A percentile compares a stretch with the other conserved stretches of the same genome.
These are phyloP conservation scores for Aureobasidium sp. DNA, from an alignment of 2,329 filamentous ascomycete genomes.

Conservation along the genomic window DNA sequence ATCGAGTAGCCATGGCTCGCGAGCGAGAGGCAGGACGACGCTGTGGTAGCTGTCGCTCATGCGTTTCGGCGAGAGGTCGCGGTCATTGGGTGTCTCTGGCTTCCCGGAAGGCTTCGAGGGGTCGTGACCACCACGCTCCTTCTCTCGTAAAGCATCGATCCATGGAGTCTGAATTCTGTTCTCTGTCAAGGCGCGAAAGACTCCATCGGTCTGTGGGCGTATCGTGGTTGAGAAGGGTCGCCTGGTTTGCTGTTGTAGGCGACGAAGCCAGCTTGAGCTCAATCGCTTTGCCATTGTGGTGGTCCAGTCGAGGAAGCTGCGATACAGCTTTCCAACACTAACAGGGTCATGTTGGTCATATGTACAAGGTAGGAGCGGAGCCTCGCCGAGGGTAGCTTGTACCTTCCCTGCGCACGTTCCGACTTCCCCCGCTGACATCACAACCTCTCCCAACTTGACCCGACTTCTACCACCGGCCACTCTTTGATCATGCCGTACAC, in stretches of 20 bases:
- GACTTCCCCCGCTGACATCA: conserved; percentile 12
- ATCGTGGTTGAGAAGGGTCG: not conserved
- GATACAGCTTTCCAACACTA: not conserved
- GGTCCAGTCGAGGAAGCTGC: not conserved
- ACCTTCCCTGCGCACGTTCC: not conserved
- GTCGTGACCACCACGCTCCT: conserved; percentile 33
- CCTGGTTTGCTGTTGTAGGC: not conserved
- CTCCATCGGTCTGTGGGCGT: conserved; percentile 43
- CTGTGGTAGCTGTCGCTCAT: conserved; percentile 66
- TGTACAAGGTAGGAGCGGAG: not conserved
- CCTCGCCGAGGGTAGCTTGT: not conserved
- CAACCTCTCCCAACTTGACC: not conserved
- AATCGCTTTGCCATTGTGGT: conserved; percentile 3
- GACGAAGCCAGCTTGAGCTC: not conserved
- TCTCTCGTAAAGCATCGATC: conserved; percentile 55
- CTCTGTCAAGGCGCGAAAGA: conserved; percentile 51
- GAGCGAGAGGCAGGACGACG: conserved; percentile 60
- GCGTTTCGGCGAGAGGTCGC: conserved; percentile 55
- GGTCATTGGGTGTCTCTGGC: conserved; percentile 35
- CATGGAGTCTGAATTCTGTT: conserved; percentile 58
- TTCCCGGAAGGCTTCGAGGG: conserved; percentile 26
- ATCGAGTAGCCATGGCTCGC: conserved; percentile 69
- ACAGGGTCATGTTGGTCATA: not conserved
- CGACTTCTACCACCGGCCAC: not conserved
- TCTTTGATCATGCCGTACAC: not conserved